These are phyloP conservation scores for Solanum chilense DNA, from an alignment of 257 asterid species.

Conservation along the genomic window DNA sequence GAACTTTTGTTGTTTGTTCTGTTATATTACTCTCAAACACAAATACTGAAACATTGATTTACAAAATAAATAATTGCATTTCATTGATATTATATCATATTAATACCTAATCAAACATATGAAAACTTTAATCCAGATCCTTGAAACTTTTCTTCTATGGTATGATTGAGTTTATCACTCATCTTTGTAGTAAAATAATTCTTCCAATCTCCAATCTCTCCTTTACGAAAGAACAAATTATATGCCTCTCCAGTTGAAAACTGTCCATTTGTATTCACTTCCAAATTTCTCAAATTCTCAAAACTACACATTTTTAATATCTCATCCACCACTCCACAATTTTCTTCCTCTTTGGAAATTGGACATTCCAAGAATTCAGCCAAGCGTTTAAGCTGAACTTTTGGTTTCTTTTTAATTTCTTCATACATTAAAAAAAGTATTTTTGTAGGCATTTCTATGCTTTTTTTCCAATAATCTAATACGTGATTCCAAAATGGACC, in stretches of 20 bases:
- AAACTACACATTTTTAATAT: not conserved
- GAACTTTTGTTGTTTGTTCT: not conserved
- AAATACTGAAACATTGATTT: not conserved
- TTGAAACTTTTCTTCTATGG: not conserved
- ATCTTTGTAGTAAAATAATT: no score
- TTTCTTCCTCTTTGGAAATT: not conserved
- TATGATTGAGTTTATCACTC: not conserved
- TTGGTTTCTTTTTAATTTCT: not conserved
- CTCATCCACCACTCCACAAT: not conserved
- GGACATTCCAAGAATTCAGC: not conserved
- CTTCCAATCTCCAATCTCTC: not conserved
- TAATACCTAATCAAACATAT: not conserved
- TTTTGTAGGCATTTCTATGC: not conserved
- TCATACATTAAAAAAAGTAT: not conserved
- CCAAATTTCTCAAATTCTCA: not conserved
- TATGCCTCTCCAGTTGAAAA: not conserved
- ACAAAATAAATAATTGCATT: not conserved
- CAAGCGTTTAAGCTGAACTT: not conserved
- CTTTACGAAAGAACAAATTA: not conserved
- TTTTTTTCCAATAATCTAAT: not conserved
- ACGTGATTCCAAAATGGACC: not conserved
- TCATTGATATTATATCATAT: not conserved
- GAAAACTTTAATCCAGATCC: not conserved
- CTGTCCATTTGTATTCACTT: not conserved
- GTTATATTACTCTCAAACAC: not conserved